phyloP scores from a whole-genome alignment of 495 filamentous ascomycete genomes.

The Penicillium subrubescens region DNA sequence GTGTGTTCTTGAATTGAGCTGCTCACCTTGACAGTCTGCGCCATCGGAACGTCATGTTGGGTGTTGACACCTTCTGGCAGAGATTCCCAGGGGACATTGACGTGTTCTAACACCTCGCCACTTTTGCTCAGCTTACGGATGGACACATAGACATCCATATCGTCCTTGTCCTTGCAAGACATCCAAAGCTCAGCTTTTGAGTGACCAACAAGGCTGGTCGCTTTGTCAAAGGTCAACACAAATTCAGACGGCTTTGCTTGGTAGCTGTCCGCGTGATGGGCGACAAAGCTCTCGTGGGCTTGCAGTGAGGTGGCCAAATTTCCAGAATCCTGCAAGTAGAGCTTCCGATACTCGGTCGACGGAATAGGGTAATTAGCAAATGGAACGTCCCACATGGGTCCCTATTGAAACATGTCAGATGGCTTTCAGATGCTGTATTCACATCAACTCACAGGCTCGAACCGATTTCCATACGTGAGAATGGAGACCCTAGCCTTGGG shows the following conservation, averaged over 20 bases:
- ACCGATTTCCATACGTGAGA: neutral
- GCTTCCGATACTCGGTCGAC: neutral
- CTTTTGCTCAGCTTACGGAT: neutral
- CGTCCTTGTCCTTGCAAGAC: neutral
- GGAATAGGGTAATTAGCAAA: neutral
- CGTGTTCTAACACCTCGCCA: neutral
- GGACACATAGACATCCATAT: neutral
- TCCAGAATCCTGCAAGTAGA: neutral
- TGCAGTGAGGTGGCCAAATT: neutral
- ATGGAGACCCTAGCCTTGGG: neutral
- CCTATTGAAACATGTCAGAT: neutral
- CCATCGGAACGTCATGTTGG: neutral
- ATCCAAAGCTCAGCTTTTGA: neutral
- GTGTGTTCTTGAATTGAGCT: neutral
- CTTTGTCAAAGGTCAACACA: neutral
- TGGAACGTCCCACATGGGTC: neutral
- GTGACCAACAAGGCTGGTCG: neutral
- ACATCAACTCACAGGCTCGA: neutral
- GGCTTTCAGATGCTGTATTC: neutral
- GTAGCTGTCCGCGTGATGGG: neutral
- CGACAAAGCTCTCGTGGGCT: neutral
- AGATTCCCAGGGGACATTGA: neutral
- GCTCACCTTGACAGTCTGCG: neutral
- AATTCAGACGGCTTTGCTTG: neutral
- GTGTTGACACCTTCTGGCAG: neutral